phyloP scores from a whole-genome alignment of 2,329 filamentous ascomycete genomes.

The Blastomyces emzantsi region DNA sequence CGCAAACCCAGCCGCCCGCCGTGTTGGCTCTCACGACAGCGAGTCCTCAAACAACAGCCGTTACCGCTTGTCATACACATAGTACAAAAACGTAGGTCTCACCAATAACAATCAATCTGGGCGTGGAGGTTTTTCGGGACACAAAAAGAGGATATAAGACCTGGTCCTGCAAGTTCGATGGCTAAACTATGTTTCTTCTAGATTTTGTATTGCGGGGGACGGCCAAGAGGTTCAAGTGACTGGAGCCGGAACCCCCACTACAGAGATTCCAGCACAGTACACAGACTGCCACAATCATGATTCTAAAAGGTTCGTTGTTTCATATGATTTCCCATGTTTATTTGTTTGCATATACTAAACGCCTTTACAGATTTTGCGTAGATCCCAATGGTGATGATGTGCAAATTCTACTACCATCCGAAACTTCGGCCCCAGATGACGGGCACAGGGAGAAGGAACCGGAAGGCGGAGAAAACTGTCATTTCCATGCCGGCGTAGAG shows the following conservation, averaged over 20 bases:
- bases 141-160: neutral
- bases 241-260: slow-evolving; percentile 45
- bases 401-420: slow-evolving; percentile 37
- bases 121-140: neutral
- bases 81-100: slow-evolving; percentile 33
- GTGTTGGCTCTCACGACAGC: slow-evolving; percentile 24
- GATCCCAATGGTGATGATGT: slow-evolving; percentile 52
- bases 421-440: slow-evolving; percentile 21
- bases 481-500: slow-evolving; percentile 69
- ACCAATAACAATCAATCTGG: neutral
- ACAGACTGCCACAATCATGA: slow-evolving; percentile 58
- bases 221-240: slow-evolving; percentile 33
- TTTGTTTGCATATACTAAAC: slow-evolving; percentile 7
- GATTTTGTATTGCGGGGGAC: slow-evolving; percentile 29
- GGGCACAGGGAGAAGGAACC: slow-evolving; percentile 26
- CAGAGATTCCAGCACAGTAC: slow-evolving; percentile 50
- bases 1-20: slow-evolving; percentile 16
- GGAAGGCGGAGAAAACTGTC: slow-evolving; percentile 43
- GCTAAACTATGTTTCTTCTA: slow-evolving; percentile 6
- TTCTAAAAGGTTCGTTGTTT: slow-evolving; percentile 43
- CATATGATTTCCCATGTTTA: neutral
- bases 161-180: neutral
- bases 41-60: slow-evolving; percentile 35
- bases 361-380: slow-evolving; percentile 49
- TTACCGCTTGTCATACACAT: slow-evolving; percentile 48